Conservation (phyloP, 139 green algal species). For the Ettlia oleoabundans region DNA sequence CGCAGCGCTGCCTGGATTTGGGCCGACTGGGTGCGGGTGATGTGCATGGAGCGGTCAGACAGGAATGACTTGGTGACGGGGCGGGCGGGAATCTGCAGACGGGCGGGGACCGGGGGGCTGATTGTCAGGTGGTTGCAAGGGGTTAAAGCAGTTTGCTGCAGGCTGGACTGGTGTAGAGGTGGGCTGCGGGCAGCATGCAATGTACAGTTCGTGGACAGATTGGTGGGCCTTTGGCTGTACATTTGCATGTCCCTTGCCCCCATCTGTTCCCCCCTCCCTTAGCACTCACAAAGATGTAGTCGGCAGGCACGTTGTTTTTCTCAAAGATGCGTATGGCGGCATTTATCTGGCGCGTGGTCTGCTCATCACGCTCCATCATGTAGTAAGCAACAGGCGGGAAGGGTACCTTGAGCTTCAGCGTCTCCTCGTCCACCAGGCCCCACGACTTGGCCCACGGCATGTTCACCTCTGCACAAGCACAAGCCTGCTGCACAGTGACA, state of each 20-base stretch:
- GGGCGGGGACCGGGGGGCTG: too few species aligned
- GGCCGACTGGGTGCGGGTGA: slow-evolving; percentile 18
- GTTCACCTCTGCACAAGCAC: slow-evolving; percentile 18
- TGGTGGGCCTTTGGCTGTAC: too few species aligned
- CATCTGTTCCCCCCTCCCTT: too few species aligned
- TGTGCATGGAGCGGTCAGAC: slow-evolving; percentile 13
- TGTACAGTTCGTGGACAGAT: too few species aligned
- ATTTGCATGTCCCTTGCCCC: too few species aligned
- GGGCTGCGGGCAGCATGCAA: too few species aligned
- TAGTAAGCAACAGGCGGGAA: slow-evolving; percentile 23
- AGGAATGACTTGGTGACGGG: slow-evolving; percentile 15
- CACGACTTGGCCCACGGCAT: slow-evolving; percentile 26
- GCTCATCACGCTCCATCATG: slow-evolving; percentile 15
- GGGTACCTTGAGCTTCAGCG: not conserved
- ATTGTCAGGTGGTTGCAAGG: not conserved
- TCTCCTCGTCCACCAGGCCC: slow-evolving; percentile 1
- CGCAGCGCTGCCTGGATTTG: not conserved
- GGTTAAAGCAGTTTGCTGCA: not conserved
- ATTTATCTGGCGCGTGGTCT: slow-evolving; percentile 14
- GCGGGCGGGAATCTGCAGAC: not conserved
- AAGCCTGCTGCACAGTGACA: not conserved
- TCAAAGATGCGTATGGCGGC: slow-evolving; percentile 1
- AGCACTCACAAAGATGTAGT: slow-evolving; percentile 20
- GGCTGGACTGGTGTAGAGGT: not conserved
- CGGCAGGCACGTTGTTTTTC: not conserved